These are phyloP conservation scores for Artemisia tridentata DNA, from an alignment of 129 eudicot species.

Conservation along the genomic window DNA sequence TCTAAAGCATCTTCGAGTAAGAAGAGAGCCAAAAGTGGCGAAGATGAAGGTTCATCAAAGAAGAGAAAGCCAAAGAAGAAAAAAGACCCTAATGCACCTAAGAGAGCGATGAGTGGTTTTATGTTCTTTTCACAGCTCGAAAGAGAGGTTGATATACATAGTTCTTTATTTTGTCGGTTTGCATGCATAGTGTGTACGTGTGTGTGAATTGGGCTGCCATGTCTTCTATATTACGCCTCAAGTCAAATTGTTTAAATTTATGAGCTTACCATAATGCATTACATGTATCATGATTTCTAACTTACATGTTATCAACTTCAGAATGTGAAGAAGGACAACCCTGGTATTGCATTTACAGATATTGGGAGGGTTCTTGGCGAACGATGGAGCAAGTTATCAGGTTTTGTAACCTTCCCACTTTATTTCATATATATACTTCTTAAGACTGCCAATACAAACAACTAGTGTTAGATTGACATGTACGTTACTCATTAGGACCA, in stretches of 20 bases:
- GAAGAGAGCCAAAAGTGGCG: conserved; percentile 54
- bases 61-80: conserved; percentile 75
- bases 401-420: conserved; percentile 28
- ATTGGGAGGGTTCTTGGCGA: conserved; percentile 71
- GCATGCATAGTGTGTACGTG: too few species aligned
- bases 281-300: conserved; percentile 13
- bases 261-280: not conserved
- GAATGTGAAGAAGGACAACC: conserved; percentile 67
- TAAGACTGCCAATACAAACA: not conserved
- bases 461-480: not conserved
- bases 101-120: conserved; percentile 69
- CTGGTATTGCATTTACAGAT: conserved; percentile 59
- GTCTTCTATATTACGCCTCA: too few species aligned
- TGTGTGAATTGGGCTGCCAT: too few species aligned
- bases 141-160: conserved; percentile 52
- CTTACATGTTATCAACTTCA: conserved; percentile 17
- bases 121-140: conserved; percentile 70
- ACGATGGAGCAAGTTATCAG: conserved; percentile 77
- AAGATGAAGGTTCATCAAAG: conserved; percentile 55
- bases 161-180: not conserved
- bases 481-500: too few species aligned
- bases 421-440: not conserved
- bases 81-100: conserved; percentile 87
- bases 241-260: too few species aligned
- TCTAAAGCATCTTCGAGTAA: conserved; percentile 52